Evolutionary conservation across 169 alveolate species (phyloP), one percentile per base, ranked within the genome.

Genomic region (Cyclospora cayetanensis): DNA sequence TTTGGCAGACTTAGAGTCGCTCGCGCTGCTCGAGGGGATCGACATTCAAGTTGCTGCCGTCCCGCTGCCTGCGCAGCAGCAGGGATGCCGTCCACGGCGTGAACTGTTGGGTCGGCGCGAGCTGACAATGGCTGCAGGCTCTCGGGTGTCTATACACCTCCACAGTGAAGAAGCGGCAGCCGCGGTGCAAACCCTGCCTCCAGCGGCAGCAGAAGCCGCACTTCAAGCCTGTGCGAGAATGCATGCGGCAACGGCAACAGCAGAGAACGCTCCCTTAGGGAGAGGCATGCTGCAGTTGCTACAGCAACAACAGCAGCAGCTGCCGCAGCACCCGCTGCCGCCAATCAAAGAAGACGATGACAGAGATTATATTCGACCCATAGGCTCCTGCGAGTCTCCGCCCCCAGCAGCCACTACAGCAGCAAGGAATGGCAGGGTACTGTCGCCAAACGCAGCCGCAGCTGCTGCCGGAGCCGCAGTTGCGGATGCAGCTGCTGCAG

Each of bases 261-360:
- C 83, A 3, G 83, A 70, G 83, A 34, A 37, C 1, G 55, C 46
- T 4, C 1, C 46, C 25, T 18, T 34, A 9, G 83, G 83, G 43
- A 70, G 83, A 4, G n/a, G 27, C 70, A 7, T 55, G 11, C 70
- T 55, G 27, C 70, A 55, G 9, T 9, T 55, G 70, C 83, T 35
- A 27, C 83, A 11, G 83, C 83, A 70, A 53, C 83, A 70, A 53
- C 83, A 70, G 83, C 83, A 70, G 83, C 77, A 65, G 77, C 77
- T 27, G 43, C 77, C 4, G 41, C 42, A 35, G 35, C 53, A 7
- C 53, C 55, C 53, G 27, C 25, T 70, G 83, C 83, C 83, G n/a
- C 83, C 83, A n/a, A 70, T 70, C 9, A 53, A 70, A 35, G 83
- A 70, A 20, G 83, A 70, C 11, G 83, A 70, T 5, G 83, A 46